Evolutionary conservation across 2,329 filamentous ascomycete species (phyloP), one percentile per base, ranked within the genome.

Genomic region (Monilinia vaccinii-corymbosi): DNA sequence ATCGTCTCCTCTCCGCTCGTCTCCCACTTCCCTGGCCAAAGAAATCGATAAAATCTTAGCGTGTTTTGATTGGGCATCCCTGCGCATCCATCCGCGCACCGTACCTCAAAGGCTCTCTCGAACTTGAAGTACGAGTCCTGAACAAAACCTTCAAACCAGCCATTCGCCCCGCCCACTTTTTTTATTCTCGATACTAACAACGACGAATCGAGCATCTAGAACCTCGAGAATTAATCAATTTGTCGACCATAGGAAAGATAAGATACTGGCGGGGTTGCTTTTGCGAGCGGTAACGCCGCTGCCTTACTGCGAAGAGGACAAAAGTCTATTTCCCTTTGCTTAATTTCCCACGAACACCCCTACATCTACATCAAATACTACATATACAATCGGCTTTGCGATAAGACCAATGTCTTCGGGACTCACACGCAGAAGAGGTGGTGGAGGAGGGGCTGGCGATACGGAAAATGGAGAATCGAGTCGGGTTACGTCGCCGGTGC

Each of bases 371-470:
- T 62, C 53, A 59, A 47, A 34, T 23, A 32, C n/a, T 23, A 55
- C 49, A 59, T 16, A 31, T 50, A 56, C 56, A 61, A 62, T 50
- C 34, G 44, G 60, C 55, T 47, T 42, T 10, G 21, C 57, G 28
- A 46, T 38, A 59, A 38, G 16, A 40, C 58, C 58, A 61, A 77
- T 76, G 68, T 77, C 78, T 63, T 82, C 81, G 63, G 81, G 81
- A 67, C 75, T 85, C 72, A 85, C 82, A 63, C 75, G 82, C 73
- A 81, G 82, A 81, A 81, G 86, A 72, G 82, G 87, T 76, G 87
- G 84, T 71, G 85, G 81, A 68, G 85, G 79, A 70, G 75, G 74
- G 64, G 82, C 85, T 77, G 84, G 78, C 70, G 81, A 81, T 61
- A 81, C 79, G 73, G 84, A 87, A 64, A 80, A 83, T 71, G 80